Percentiles rank a stretch among this genome's conserved stretches.
Conservation (phyloP, 1,139 yeast genomes). For the Candida gigantensis region DNA sequence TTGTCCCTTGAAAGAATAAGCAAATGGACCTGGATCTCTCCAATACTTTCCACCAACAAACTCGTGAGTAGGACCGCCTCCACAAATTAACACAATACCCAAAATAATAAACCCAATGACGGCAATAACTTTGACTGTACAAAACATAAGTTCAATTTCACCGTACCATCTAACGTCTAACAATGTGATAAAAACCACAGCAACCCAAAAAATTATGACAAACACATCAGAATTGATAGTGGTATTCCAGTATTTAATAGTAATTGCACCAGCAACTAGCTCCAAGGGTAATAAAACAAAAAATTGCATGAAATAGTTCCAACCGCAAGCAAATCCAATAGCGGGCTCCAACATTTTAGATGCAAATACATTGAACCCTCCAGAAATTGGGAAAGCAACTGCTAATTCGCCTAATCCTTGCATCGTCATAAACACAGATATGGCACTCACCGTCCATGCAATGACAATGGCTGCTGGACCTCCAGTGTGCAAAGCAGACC, state of each 20-base stretch:
- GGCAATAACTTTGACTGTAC: constrained; percentile 38
- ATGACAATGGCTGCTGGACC: constrained; percentile 70
- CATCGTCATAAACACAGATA: constrained; percentile 34
- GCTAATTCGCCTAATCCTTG: constrained; percentile 45
- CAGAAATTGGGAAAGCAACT: constrained; percentile 41
- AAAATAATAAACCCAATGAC: constrained; percentile 44
- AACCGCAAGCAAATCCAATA: constrained; percentile 45
- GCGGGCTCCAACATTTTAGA: constrained; percentile 43
- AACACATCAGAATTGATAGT: constrained; percentile 40
- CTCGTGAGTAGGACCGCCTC: constrained; percentile 41
- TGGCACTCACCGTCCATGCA: constrained; percentile 41
- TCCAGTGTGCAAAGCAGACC: constrained; percentile 46
- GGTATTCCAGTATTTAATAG: constrained; percentile 42
- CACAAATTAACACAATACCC: constrained; percentile 42
- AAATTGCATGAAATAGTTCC: constrained; percentile 46
- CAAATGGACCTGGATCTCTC: constrained; percentile 44
- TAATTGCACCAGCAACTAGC: constrained; percentile 42
- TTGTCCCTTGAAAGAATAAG: constrained; percentile 46
- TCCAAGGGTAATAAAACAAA: constrained; percentile 36
- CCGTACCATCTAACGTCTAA: constrained; percentile 47
- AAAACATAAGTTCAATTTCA: constrained; percentile 45
- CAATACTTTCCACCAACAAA: constrained; percentile 42
- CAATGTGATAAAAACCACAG: constrained; percentile 37
- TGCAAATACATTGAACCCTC: constrained; percentile 42
- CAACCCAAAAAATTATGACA: constrained; percentile 39